phyloP scores from a whole-genome alignment of 495 filamentous ascomycete species.

The Niebla homalea region DNA sequence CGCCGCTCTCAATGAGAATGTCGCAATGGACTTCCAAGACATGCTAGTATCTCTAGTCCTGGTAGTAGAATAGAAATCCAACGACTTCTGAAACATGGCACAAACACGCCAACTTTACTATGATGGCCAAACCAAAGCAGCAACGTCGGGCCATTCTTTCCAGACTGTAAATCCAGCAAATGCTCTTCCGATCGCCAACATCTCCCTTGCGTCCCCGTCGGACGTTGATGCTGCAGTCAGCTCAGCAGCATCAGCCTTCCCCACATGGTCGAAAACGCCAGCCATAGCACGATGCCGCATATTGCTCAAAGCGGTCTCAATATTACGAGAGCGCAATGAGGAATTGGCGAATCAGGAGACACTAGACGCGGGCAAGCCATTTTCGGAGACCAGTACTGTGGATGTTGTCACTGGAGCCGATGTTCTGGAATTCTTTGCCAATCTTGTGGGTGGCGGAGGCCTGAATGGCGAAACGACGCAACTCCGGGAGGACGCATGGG shows the following conservation, averaged over 20 bases:
- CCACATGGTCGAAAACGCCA: conserved; percentile 51
- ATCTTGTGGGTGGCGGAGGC: conserved; percentile 53
- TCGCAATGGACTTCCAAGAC: conserved; percentile 5
- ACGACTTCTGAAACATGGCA: conserved; percentile 9
- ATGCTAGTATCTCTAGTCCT: too few species aligned
- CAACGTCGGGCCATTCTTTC: conserved; percentile 46
- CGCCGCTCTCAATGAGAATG: background rate
- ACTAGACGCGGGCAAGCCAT: conserved; percentile 62
- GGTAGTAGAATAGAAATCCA: too few species aligned
- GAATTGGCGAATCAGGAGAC: conserved; percentile 57
- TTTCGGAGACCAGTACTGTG: conserved; percentile 59
- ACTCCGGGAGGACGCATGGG: conserved; percentile 55
- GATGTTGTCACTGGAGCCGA: conserved; percentile 65
- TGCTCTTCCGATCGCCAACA: conserved; percentile 45
- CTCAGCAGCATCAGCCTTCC: conserved; percentile 49
- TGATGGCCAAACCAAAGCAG: conserved; percentile 45
- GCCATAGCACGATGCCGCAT: conserved; percentile 54
- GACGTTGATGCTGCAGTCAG: conserved; percentile 54
- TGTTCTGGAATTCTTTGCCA: conserved; percentile 65
- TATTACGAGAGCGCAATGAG: conserved; percentile 56
- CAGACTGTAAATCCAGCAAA: conserved; percentile 56
- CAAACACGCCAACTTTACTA: conserved; percentile 52
- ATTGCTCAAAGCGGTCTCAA: conserved; percentile 50
- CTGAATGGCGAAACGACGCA: conserved; percentile 56
- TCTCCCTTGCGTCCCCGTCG: conserved; percentile 46